Evolutionary conservation across 139 green algal genomes (phyloP).

Genomic region (Chlorella sp.): DNA sequence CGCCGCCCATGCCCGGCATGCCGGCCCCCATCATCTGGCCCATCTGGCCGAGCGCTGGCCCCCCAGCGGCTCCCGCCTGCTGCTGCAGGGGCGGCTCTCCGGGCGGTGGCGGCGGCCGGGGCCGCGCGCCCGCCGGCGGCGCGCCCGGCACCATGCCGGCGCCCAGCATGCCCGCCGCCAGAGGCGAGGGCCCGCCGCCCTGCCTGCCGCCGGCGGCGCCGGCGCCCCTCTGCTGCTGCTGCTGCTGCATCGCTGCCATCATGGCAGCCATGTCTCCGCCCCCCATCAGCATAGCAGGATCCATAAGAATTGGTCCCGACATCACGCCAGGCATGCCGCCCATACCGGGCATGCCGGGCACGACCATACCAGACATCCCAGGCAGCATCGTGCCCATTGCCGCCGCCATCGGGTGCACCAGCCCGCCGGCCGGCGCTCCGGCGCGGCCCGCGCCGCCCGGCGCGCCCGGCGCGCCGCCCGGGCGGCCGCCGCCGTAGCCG

Average conservation of each 20-base stretch:
- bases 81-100: not conserved
- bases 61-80: not conserved
- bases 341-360: not conserved
- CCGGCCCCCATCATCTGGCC: too few species aligned
- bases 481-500: not conserved
- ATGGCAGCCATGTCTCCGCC: not conserved
- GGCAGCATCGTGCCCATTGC: conserved; percentile 4
- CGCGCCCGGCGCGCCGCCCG: not conserved
- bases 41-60: too few species aligned
- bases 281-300: too few species aligned
- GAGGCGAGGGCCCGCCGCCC: not conserved
- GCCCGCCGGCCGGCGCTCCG: not conserved
- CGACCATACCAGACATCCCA: not conserved
- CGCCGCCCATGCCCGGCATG: too few species aligned
- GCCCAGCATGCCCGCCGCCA: not conserved
- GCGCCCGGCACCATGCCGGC: not conserved
- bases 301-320: too few species aligned
- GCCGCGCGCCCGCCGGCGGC: not conserved
- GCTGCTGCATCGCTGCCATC: conserved; percentile 17
- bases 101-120: conserved; percentile 7
- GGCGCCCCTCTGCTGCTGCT: conserved; percentile 1
- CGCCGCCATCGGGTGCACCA: not conserved
- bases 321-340: too few species aligned
- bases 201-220: not conserved
- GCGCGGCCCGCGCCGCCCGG: too few species aligned